These are phyloP conservation scores for Tetradesmus lagerheimii DNA, from an alignment of 139 green algal genomes.

Conservation along the genomic window DNA sequence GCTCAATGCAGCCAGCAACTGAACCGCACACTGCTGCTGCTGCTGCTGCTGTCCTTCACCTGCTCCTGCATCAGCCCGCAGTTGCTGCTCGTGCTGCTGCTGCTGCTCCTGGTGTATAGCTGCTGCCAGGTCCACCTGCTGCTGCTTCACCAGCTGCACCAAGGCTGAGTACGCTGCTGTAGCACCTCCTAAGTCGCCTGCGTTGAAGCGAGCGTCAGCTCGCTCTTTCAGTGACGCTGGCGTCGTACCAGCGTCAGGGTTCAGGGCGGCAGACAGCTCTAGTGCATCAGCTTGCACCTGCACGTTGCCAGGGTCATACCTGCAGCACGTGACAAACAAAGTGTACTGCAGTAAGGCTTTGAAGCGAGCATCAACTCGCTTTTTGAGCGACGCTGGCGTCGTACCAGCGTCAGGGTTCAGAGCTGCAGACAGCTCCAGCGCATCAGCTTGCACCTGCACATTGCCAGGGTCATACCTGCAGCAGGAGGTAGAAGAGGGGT, in stretches of 20 bases:
- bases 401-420: constrained; percentile 34
- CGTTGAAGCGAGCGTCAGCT: constrained; percentile 54
- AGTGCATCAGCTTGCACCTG: constrained; percentile 46
- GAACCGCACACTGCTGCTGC: background rate
- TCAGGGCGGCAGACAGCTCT: constrained; percentile 51
- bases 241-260: constrained; percentile 33
- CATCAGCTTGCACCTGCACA: constrained; percentile 45
- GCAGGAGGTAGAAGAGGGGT: background rate
- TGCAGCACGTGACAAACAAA: no score
- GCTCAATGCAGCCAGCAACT: constrained; percentile 38
- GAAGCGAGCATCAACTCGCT: constrained; percentile 56
- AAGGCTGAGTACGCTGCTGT: constrained; percentile 53
- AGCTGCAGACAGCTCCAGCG: constrained; percentile 48
- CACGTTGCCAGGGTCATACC: constrained; percentile 28
- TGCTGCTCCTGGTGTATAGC: background rate
- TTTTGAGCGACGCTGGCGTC: constrained; percentile 42
- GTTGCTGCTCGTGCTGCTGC: background rate
- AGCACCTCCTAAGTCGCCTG: constrained; percentile 56
- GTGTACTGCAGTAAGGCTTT: no score
- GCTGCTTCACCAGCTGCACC: constrained; percentile 43
- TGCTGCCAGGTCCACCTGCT: background rate
- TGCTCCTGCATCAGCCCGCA: no score
- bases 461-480: constrained; percentile 23
- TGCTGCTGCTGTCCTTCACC: constrained; percentile 3
- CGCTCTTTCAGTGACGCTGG: constrained; percentile 46